Evolutionary conservation across 768 basidiomycete species (phyloP).

Genomic region (Hydnum rufescens): DNA sequence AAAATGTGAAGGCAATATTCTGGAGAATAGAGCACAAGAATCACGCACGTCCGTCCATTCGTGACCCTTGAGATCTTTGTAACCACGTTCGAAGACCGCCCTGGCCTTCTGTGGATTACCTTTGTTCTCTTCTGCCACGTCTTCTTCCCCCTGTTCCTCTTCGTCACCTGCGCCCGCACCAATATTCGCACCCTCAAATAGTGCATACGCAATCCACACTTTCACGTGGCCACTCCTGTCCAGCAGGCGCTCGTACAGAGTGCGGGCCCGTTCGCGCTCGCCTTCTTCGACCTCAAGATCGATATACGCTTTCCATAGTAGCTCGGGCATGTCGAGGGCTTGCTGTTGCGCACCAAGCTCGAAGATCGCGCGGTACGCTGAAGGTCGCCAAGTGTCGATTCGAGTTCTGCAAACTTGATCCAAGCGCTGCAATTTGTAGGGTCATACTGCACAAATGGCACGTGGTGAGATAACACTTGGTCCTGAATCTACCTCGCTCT

Average conservation of each 20-base stretch:
- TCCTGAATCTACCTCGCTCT: constrained; percentile 11
- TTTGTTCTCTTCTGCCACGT: constrained; percentile 34
- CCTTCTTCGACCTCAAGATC: constrained; percentile 93
- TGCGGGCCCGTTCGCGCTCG: constrained; percentile 67
- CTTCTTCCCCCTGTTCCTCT: constrained; percentile 29
- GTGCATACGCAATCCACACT: constrained; percentile 90
- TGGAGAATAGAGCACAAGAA: not conserved
- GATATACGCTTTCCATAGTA: constrained; percentile 88
- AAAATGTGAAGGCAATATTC: not conserved
- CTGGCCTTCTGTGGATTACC: constrained; percentile 55
- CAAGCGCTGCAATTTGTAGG: constrained; percentile 80
- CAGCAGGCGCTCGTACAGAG: constrained; percentile 74
- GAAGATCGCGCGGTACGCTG: constrained; percentile 84
- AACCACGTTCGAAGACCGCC: constrained; percentile 68
- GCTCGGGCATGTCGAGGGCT: constrained; percentile 83
- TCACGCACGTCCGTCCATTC: not conserved
- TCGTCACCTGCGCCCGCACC: constrained; percentile 59
- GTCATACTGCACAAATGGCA: constrained; percentile 58
- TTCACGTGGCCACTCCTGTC: constrained; percentile 81
- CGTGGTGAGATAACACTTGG: not conserved
- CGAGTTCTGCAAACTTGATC: constrained; percentile 91
- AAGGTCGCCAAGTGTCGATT: constrained; percentile 71
- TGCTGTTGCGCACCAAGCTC: constrained; percentile 74
- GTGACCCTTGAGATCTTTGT: constrained; percentile 55
- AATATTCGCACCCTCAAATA: constrained; percentile 72